Conservation (phyloP, 192 early-diverging fungal genomes). For the Jimgerdemannia lactiflua region DNA sequence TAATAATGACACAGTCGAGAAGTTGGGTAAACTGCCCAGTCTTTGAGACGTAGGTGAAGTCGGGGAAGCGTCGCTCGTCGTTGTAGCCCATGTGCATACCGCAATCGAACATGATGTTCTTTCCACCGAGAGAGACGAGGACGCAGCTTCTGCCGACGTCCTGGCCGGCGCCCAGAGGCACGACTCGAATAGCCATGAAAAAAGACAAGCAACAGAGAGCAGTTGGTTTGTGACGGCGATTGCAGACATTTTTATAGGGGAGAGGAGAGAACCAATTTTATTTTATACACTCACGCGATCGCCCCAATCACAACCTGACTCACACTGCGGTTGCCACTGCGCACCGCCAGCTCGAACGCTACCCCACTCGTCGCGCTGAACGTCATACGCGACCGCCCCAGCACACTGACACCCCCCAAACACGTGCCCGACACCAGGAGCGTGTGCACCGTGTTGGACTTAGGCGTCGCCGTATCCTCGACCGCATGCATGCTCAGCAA, state of each 20-base stretch:
- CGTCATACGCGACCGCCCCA: constrained; percentile 89
- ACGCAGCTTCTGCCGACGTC: constrained; percentile 87
- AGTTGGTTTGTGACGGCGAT: not conserved
- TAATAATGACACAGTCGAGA: constrained; percentile 92
- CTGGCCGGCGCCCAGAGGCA: constrained; percentile 62
- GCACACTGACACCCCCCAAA: constrained; percentile 71
- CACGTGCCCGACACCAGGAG: constrained; percentile 84
- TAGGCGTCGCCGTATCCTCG: constrained; percentile 69
- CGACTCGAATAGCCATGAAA: not conserved
- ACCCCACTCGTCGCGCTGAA: constrained; percentile 80
- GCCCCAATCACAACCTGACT: constrained; percentile 76
- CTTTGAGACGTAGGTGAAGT: constrained; percentile 91
- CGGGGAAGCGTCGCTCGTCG: constrained; percentile 91
- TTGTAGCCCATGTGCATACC: constrained; percentile 94
- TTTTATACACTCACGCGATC: constrained; percentile 44
- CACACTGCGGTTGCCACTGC: constrained; percentile 64
- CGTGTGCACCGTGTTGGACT: constrained; percentile 77
- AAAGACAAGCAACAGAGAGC: not conserved
- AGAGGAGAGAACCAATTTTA: constrained; percentile 27
- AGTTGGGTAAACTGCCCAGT: constrained; percentile 75
- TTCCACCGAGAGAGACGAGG: constrained; percentile 71
- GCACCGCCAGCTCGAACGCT: constrained; percentile 87
- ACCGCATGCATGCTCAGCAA: constrained; percentile 86
- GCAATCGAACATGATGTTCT: constrained; percentile 92
- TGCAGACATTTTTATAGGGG: too few relatives aligned